Base-by-base conservation (phyloP, 352 stramenopile genomes). In the Poterioochromonas sp. region DNA sequence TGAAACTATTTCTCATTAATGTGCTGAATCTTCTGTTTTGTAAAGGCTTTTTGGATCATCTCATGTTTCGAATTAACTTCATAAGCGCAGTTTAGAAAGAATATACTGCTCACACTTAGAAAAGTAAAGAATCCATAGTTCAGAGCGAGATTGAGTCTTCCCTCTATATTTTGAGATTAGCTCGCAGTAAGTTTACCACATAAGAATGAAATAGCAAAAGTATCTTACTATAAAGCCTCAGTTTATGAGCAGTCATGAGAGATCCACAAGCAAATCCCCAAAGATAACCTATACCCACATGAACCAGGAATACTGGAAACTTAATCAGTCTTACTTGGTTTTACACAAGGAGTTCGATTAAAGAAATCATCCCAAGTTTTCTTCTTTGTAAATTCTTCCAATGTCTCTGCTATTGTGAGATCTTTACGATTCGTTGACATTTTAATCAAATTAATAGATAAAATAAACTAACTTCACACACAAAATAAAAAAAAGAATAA, bases 321-420 rank as follows among this genome's bases (percentile, higher is more conserved):
- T 26, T 58, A 26, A 26, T 58, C 26, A 26, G 47, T 58, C 32
- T 71, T 44, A 71, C 62, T 71, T 22, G 62, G 8, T 5, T 29
- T 12, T 5, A 71, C 62, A 47, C 62, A 71, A 41, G 62, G 62
- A 29, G 62, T 71, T 12, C 32, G 15, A 44, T 11, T 32, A 44
- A 71, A 44, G 62, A 71, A 71, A 29, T 71, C 62, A 43, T 71
- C 62, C 62, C 62, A 71, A 40, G 8, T 71, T 29, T 71, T 71
- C 32, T 62, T 62, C 26, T 62, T n/a, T n/a, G n/a, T n/a, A n/a
- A n/a, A n/a, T n/a, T n/a, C n/a, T n/a, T n/a, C n/a, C n/a, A n/a
- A n/a, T n/a, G n/a, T n/a, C n/a, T n/a, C n/a, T n/a, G n/a, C n/a
- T n/a, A n/a, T n/a, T n/a, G n/a, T n/a, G n/a, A n/a, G n/a, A n/a